A percentile compares a stretch with the other conserved stretches of the same genome.
phyloP scores from a whole-genome alignment of 495 filamentous ascomycete genomes.

The Alectoria sarmentosa region DNA sequence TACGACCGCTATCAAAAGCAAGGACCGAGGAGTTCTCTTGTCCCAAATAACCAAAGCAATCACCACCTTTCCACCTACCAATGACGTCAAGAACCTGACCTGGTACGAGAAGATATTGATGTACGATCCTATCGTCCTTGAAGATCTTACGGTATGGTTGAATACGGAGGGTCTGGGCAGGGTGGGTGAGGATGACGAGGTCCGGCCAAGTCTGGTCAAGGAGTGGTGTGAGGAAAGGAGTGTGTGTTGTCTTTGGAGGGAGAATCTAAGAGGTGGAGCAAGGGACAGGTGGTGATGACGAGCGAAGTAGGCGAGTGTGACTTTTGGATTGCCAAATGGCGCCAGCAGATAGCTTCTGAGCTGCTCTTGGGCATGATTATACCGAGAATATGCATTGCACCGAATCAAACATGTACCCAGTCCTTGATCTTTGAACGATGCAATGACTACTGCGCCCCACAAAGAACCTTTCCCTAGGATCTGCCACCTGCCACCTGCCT shows the following conservation, averaged over 20 bases:
- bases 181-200: slow-evolving; percentile 58
- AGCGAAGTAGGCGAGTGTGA: background rate
- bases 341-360: too few species aligned
- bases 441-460: too few species aligned
- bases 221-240: slow-evolving; percentile 81
- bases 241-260: slow-evolving; percentile 81
- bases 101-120: slow-evolving; percentile 92
- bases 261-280: slow-evolving; percentile 60
- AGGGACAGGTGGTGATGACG: slow-evolving; percentile 15
- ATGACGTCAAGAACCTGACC: slow-evolving; percentile 44
- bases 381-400: too few species aligned
- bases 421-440: too few species aligned
- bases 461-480: too few species aligned
- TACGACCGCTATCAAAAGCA: slow-evolving; percentile 12
- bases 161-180: slow-evolving; percentile 61
- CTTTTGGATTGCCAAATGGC: background rate
- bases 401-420: too few species aligned
- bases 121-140: slow-evolving; percentile 85
- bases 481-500: background rate
- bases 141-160: slow-evolving; percentile 79
- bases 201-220: slow-evolving; percentile 54
- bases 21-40: slow-evolving; percentile 18
- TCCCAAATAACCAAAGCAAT: slow-evolving; percentile 58
- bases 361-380: too few species aligned
- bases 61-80: slow-evolving; percentile 42